Base-by-base conservation (phyloP, 1,139 yeast genomes). In the Candida sp. region DNA sequence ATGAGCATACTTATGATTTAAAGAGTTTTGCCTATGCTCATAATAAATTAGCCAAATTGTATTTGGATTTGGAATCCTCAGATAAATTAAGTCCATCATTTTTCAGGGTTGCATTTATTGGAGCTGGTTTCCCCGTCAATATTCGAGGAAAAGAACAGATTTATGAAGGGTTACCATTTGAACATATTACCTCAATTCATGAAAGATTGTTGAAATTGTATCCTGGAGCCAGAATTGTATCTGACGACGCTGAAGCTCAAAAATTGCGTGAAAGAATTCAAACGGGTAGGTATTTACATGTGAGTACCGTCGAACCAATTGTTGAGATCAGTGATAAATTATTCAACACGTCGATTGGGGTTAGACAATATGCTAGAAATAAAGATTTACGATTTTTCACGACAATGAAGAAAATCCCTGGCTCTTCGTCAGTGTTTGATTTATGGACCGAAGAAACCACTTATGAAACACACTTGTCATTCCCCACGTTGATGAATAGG, bases 361-460 rank as follows among this genome's bases (percentile, higher is more conserved):
- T 83, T 11, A 73, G 86, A 60, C 78, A 81, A 51, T 85, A 84
- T 61, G 83, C 87, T 51, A 82, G 85, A 56, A 83, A 80, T 66
- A 83, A 81, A 61, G 81, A 87, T 58, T 70, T 87, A 66, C 77
- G 81, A 55, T 78, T 79, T 50, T 89, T 89, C 64, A 77, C 87
- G 4, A 79, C 82, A 38, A 75, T 84, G 45, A 77, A 86, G 61
- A 82, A 86, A 54, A 67, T 89, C 44, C 90, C 95, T 1, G 93
- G 95, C 3, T 78, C 88, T 3, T 79, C 82, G 0, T 78, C 87
- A 7, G 85, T 87, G 5, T 75, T 80, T 49, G 90, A 88, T 58
- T 67, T 89, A 54, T 88, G 96, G 96, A 89, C 93, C 23, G 96
- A 88, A 58, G 95, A 88, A 65, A 79, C 88, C 5, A 83, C 87